Evolutionary conservation across 352 stramenopile genomes (phyloP).

Genomic region (Phytophthora foliorum): DNA sequence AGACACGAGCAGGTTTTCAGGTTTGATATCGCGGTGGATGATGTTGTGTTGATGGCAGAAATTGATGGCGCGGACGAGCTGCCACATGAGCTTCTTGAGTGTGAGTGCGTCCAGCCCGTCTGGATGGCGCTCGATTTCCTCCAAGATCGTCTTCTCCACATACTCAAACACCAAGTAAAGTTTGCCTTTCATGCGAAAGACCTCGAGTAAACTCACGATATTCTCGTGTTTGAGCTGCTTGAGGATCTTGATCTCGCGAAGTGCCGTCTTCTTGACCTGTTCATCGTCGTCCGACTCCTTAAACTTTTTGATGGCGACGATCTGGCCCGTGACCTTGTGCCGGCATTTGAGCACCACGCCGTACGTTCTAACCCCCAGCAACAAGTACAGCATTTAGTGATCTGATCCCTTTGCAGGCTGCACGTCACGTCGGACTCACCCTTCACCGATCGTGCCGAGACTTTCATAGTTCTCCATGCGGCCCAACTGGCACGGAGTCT

Average conservation of each 20-base stretch:
- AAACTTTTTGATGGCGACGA: conserved; percentile 94
- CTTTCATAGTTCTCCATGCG: conserved; percentile 91
- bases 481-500: conserved; percentile 10
- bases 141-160: conserved; percentile 90
- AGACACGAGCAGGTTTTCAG: conserved; percentile 95
- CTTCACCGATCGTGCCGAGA: conserved; percentile 89
- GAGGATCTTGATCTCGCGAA: conserved; percentile 88
- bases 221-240: conserved; percentile 91
- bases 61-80: conserved; percentile 87
- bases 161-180: conserved; percentile 92
- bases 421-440: conserved; percentile 43
- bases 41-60: conserved; percentile 97
- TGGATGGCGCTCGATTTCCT: conserved; percentile 91
- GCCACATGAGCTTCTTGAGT: conserved; percentile 88
- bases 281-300: conserved; percentile 93
- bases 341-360: conserved; percentile 90
- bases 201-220: conserved; percentile 89
- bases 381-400: neutral
- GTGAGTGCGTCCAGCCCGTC: conserved; percentile 72
- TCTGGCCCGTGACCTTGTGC: conserved; percentile 83
- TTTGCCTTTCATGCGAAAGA: conserved; percentile 88
- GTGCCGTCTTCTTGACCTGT: conserved; percentile 89
- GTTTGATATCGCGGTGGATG: conserved; percentile 96
- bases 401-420: neutral
- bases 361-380: conserved; percentile 63